Evolutionary conservation across 495 filamentous ascomycete genomes (phyloP).

Genomic region (Venustampulla echinocandica): DNA sequence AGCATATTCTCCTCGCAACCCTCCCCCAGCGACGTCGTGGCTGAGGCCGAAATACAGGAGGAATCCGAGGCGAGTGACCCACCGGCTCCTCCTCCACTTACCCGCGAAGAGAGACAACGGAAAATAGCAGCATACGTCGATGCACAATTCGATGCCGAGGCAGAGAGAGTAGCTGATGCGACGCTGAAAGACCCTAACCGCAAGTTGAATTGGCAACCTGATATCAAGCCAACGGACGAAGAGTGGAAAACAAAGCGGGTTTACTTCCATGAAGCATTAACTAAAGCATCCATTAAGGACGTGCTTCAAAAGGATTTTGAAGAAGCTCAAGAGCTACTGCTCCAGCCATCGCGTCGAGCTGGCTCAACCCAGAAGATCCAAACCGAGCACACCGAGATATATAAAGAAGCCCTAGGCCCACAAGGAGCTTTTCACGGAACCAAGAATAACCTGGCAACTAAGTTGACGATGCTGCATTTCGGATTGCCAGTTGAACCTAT

Average conservation of each 20-base stretch:
- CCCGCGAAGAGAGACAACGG: not conserved
- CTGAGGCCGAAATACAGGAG: not conserved
- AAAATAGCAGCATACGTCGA: not conserved
- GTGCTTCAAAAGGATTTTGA: constrained; percentile 18
- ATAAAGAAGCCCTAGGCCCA: constrained; percentile 2
- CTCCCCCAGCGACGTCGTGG: not conserved
- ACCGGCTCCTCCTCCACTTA: not conserved
- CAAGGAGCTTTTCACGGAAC: constrained; percentile 2
- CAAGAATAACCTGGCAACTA: constrained; percentile 14
- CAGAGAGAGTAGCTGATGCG: not conserved
- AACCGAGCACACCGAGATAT: constrained; percentile 5
- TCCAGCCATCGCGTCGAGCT: constrained; percentile 4
- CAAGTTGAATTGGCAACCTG: not conserved
- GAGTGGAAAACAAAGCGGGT: not conserved
- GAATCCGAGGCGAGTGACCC: not conserved
- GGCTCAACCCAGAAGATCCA: constrained; percentile 13
- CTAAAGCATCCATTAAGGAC: not conserved
- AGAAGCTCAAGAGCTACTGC: constrained; percentile 6
- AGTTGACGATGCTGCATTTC: constrained; percentile 22
- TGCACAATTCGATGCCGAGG: not conserved
- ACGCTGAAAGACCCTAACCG: not conserved
- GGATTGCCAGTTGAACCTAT: constrained; percentile 19
- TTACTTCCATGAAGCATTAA: not conserved
- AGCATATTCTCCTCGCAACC: not conserved
- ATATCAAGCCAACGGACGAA: not conserved